Evolutionary conservation across 2,329 filamentous ascomycete species (phyloP).

Genomic region (Botrytis deweyae): DNA sequence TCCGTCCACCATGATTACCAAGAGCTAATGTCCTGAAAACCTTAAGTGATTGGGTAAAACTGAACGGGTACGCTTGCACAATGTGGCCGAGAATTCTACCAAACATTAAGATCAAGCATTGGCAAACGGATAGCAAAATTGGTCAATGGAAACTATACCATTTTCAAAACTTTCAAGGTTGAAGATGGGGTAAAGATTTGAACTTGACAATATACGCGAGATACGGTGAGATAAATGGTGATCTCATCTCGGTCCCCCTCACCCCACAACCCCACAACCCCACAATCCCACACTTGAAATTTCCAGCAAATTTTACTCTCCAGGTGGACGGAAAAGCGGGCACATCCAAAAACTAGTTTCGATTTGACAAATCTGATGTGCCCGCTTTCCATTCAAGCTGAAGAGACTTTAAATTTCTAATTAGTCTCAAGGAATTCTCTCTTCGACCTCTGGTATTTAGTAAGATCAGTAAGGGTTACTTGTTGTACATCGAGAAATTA

Average conservation of each 20-base stretch:
- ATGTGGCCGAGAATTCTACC: background rate
- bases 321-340: background rate
- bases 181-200: background rate
- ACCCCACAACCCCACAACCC: slow-evolving; percentile 1
- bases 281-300: background rate
- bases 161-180: background rate
- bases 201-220: background rate
- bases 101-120: background rate
- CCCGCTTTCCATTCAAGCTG: background rate
- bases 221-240: background rate
- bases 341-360: background rate
- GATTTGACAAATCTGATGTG: background rate
- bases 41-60: background rate
- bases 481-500: background rate
- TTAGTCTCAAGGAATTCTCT: background rate
- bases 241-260: background rate
- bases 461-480: background rate
- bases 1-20: background rate
- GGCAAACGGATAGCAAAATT: background rate
- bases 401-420: background rate
- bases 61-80: background rate
- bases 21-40: background rate
- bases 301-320: background rate
- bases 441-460: background rate
- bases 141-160: background rate